A percentile compares a stretch with the other conserved stretches of the same genome.
Conservation (phyloP, 495 filamentous ascomycete genomes). For the Filosporella fistucella region DNA sequence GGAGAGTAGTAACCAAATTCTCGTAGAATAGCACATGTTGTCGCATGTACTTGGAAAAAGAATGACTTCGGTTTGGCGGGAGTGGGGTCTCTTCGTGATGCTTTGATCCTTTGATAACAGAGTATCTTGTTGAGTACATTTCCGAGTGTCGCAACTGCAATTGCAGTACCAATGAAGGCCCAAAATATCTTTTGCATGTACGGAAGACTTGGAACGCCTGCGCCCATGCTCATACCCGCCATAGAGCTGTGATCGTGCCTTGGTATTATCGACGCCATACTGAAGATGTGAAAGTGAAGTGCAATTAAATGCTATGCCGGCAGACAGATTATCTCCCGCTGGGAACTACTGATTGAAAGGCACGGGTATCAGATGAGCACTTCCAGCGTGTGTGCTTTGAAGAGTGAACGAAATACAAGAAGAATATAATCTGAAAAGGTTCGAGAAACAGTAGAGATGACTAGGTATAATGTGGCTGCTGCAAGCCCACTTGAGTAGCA, state of each 20-base stretch:
- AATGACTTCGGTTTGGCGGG: conserved; percentile 59
- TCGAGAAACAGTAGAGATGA: no score
- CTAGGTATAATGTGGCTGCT: no score
- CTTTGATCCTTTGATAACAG: conserved; percentile 30
- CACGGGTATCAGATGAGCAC: no score
- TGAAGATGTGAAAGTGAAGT: neutral
- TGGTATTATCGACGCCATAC: conserved; percentile 12
- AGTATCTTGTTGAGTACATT: conserved; percentile 39
- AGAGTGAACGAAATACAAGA: no score
- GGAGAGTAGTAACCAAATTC: conserved; percentile 63
- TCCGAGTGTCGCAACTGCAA: conserved; percentile 42
- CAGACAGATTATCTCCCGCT: neutral
- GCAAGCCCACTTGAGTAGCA: no score
- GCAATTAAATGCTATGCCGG: neutral
- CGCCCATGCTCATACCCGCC: conserved; percentile 38
- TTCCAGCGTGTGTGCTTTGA: no score
- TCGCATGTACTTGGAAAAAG: conserved; percentile 56
- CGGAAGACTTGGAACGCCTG: conserved; percentile 40
- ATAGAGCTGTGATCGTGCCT: conserved; percentile 30
- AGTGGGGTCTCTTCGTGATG: conserved; percentile 23
- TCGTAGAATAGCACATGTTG: conserved; percentile 60
- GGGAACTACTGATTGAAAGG: no score
- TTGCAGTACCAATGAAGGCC: conserved; percentile 50
- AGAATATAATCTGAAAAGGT: no score
- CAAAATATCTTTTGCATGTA: conserved; percentile 52